A percentile compares a stretch with the other conserved stretches of the same genome.
Conservation (phyloP, 192 early-diverging fungal genomes). For the Coemansia sp. region DNA sequence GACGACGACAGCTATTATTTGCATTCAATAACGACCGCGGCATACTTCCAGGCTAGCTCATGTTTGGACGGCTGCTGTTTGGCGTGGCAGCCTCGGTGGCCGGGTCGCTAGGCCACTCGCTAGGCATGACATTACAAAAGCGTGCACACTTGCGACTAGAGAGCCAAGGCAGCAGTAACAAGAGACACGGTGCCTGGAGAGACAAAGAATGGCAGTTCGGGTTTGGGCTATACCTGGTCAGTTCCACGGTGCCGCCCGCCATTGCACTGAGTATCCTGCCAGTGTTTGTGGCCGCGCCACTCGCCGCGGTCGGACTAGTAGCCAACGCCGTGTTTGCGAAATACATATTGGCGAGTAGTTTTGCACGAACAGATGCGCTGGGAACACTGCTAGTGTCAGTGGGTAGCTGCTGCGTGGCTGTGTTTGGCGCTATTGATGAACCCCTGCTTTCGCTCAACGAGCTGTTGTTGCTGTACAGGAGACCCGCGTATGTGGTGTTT, state of each 20-base stretch:
- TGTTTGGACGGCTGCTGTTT: constrained; percentile 44
- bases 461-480: constrained; percentile 65
- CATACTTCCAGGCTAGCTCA: constrained; percentile 10
- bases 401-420: constrained; percentile 66
- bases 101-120: constrained; percentile 71
- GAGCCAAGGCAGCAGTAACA: constrained; percentile 6
- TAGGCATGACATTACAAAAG: constrained; percentile 75
- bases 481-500: constrained; percentile 68
- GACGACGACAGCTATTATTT: neutral
- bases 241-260: constrained; percentile 69
- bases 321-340: constrained; percentile 77
- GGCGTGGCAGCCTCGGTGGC: constrained; percentile 66
- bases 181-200: constrained; percentile 21
- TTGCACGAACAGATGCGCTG: constrained; percentile 62
- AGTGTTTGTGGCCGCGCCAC: constrained; percentile 74
- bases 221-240: constrained; percentile 65
- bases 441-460: constrained; percentile 68
- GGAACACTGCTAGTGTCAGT: constrained; percentile 69
- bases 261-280: constrained; percentile 77
- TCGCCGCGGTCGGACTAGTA: constrained; percentile 72
- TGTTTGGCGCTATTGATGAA: constrained; percentile 78
- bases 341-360: constrained; percentile 63
- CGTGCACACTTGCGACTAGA: constrained; percentile 64
- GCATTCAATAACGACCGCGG: neutral
- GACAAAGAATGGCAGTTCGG: constrained; percentile 69